phyloP scores from a whole-genome alignment of 345 rosid genomes.

The Eutrema japonicum region DNA sequence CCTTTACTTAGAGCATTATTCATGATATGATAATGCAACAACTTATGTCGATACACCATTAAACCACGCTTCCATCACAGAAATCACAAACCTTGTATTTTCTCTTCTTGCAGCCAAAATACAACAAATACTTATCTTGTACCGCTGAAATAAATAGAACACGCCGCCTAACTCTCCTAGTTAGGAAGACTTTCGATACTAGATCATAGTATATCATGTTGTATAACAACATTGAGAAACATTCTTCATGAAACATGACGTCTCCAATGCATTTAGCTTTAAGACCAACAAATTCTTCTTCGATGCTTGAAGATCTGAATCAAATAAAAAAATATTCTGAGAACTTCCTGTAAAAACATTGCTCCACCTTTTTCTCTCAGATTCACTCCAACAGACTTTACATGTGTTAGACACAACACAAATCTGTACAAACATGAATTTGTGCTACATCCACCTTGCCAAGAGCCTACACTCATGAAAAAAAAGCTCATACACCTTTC shows the following conservation, averaged over 20 bases:
- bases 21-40: too few relatives aligned
- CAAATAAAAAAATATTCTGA: neutral
- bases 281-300: neutral
- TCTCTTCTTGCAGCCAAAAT: too few relatives aligned
- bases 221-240: neutral
- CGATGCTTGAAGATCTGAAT: neutral
- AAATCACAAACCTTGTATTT: too few relatives aligned
- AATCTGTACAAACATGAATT: neutral
- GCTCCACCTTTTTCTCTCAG: neutral
- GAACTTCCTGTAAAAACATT: neutral
- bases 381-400: neutral
- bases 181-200: too few relatives aligned
- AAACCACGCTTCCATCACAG: too few relatives aligned
- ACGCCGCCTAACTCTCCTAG: too few relatives aligned
- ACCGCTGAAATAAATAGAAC: too few relatives aligned
- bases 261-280: neutral
- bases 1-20: too few relatives aligned
- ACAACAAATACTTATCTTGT: too few relatives aligned
- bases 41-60: too few relatives aligned
- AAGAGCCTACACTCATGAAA: neutral
- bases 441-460: neutral
- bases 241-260: neutral
- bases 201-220: too few relatives aligned
- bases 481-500: neutral
- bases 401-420: slow-evolving; percentile 1